Percentiles rank a stretch among this genome's conserved stretches.
Conservation (phyloP, 805 yeast genomes). For the Isabelozyma rhagii region DNA sequence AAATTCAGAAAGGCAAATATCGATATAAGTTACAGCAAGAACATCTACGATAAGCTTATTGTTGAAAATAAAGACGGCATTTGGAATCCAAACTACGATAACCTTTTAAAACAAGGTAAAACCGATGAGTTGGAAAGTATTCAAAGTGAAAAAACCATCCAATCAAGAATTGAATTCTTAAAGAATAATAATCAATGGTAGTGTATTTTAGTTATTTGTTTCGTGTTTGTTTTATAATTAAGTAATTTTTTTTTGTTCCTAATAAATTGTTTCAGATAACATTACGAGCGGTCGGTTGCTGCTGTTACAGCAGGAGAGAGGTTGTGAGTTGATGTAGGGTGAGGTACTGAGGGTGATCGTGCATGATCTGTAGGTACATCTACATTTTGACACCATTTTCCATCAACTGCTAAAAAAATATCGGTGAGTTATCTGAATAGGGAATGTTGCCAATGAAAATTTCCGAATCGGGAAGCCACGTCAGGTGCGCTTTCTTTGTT, state of each 20-base stretch:
- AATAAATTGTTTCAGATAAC: too few species aligned
- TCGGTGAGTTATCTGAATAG: too few species aligned
- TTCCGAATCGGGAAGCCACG: not conserved
- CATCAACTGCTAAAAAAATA: too few species aligned
- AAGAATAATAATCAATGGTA: slow-evolving; percentile 1
- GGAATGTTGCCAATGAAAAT: too few species aligned
- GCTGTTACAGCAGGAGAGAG: too few species aligned
- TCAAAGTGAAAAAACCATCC: slow-evolving; percentile 9
- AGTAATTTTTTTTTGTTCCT: not conserved
- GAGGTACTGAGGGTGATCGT: too few species aligned
- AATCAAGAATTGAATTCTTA: slow-evolving; percentile 9
- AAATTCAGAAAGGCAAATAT: slow-evolving; percentile 1
- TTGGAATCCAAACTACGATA: slow-evolving; percentile 11
- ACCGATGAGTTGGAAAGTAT: slow-evolving; percentile 3
- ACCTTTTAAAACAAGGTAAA: slow-evolving; percentile 2
- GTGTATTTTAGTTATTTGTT: not conserved
- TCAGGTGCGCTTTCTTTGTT: not conserved
- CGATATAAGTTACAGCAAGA: not conserved
- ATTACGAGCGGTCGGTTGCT: too few species aligned
- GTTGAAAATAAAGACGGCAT: slow-evolving; percentile 7
- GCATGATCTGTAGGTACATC: too few species aligned
- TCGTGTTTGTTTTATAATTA: not conserved
- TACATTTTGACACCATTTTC: too few species aligned
- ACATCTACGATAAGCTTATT: slow-evolving; percentile 3
- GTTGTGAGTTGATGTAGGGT: too few species aligned